Conservation (phyloP, 768 basidiomycete genomes). For the Russula sp. region DNA sequence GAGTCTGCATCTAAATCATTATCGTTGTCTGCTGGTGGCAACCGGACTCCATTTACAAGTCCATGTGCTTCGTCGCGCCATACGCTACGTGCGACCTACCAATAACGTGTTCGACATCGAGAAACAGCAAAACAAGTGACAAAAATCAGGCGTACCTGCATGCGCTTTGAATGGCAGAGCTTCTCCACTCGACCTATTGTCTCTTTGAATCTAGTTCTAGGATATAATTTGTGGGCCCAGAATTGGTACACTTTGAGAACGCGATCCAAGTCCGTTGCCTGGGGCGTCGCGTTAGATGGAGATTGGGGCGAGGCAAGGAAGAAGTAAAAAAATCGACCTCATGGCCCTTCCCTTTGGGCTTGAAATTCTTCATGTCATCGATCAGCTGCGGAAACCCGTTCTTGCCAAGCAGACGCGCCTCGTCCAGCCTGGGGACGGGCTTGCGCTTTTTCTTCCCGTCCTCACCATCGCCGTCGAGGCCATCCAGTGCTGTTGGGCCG, state of each 20-base stretch:
- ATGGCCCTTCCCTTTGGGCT: conserved; percentile 81
- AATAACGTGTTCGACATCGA: not conserved
- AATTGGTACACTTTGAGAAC: conserved; percentile 84
- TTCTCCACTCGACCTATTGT: conserved; percentile 84
- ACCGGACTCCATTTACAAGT: conserved; percentile 29
- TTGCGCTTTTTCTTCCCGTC: conserved; percentile 41
- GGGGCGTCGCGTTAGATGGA: not conserved
- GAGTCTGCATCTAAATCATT: conserved; percentile 42
- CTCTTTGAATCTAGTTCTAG: conserved; percentile 80
- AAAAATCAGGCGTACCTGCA: conserved; percentile 56
- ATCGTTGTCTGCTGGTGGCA: conserved; percentile 28
- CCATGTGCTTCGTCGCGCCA: conserved; percentile 68
- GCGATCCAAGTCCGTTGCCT: conserved; percentile 78
- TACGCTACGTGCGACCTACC: conserved; percentile 60
- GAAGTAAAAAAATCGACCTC: conserved; percentile 48
- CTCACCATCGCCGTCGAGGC: conserved; percentile 27
- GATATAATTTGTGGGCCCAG: conserved; percentile 92
- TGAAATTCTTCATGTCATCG: conserved; percentile 69
- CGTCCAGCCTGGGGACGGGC: conserved; percentile 59
- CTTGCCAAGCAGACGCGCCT: conserved; percentile 60
- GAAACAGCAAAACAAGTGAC: conserved; percentile 2
- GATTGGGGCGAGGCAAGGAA: not conserved
- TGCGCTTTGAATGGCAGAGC: conserved; percentile 75
- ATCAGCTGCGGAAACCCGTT: conserved; percentile 78
- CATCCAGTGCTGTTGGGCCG: conserved; percentile 17